Conservation (phyloP, 768 basidiomycete genomes). For the Hericium alpestre region DNA sequence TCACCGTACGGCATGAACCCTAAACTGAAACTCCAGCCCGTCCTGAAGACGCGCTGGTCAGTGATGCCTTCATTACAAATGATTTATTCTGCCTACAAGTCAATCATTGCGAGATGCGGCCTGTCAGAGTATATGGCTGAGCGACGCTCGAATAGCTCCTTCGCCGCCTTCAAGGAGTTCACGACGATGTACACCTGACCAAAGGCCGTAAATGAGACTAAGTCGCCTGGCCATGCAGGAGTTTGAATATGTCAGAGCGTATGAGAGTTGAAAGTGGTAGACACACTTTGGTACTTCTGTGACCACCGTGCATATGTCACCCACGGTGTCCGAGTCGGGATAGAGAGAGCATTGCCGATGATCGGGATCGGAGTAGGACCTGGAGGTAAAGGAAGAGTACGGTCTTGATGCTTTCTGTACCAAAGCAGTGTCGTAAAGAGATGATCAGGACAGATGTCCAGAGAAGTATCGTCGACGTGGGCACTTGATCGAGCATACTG, state of each 20-base stretch:
- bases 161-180: too few species aligned
- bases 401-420: too few species aligned
- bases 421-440: not conserved
- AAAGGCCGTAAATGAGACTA: too few species aligned
- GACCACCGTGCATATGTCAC: not conserved
- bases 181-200: too few species aligned
- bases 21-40: not conserved
- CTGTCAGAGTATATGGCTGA: not conserved
- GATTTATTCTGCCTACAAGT: not conserved
- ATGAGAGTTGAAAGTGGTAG: not conserved
- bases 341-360: not conserved
- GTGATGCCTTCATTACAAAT: not conserved
- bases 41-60: not conserved
- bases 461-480: too few species aligned
- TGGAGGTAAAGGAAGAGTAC: too few species aligned
- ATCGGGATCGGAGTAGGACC: not conserved
- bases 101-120: not conserved
- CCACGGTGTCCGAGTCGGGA: not conserved
- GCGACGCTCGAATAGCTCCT: too few species aligned
- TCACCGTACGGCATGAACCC: not conserved
- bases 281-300: not conserved
- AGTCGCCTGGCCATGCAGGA: too few species aligned
- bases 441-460: too few species aligned
- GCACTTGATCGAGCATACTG: too few species aligned
- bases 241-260: too few species aligned